Base-by-base conservation (phyloP, 495 filamentous ascomycete species). In the Aspergillus taichungensis region DNA sequence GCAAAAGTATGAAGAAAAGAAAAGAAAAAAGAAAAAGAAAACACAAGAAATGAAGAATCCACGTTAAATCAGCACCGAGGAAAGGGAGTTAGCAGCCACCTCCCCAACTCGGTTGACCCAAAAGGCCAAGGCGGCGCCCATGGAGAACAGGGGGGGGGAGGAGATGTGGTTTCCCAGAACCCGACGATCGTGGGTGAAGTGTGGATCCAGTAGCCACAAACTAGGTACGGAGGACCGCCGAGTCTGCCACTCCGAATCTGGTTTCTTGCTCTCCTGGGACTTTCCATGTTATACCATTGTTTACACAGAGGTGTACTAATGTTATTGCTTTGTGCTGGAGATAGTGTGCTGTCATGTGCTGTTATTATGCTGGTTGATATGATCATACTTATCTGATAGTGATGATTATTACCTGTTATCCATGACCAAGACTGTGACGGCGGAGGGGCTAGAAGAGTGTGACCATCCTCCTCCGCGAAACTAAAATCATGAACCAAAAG, bases 151-250 rank as follows among this genome's bases (percentile, higher is more conserved):
- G 59, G 64, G 61, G 61, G 60, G 50, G 41, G 46, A 50, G 18
- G 18, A 24, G 18, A 24, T 24, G 18, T 24, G 18, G 18, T 24
- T 44, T 54, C 55, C 54, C 62, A 53, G 53, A 67, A 63, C 62
- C 55, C 60, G 66, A 66, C 66, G 66, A 69, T 69, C 66, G 62
- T 64, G 60, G 61, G 45, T 45, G 40, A 37, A 37, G 34, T 50
- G 64, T 63, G 63, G 61, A 50, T 53, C 59, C 57, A 42, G 50
- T 53, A 64, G 50, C 60, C 60, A 63, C 59, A 60, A 62, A 59
- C 59, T 62, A 59, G 18, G 18, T 24, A 24, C 52, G 47, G 50
- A 56, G 42, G 47, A 51, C 50, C 46, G 39, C 42, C 49, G 47
- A 24, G 18, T 24, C 18, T 24, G 18, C 18, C 18, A 24, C 18